Base-by-base conservation (phyloP, 106 monocot genomes). In the Acorus gramineus region DNA sequence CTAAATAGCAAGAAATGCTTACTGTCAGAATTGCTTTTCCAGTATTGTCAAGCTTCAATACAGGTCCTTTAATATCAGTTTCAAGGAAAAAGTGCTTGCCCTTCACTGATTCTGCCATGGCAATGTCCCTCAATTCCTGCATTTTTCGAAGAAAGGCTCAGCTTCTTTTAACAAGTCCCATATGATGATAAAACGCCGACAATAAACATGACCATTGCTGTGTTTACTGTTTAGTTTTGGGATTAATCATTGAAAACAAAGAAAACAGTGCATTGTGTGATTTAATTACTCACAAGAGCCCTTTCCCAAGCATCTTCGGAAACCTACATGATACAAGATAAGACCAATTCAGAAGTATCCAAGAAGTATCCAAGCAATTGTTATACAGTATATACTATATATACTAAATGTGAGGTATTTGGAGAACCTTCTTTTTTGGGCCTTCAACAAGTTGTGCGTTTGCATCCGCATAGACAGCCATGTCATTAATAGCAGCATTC, bases 1-100 rank as follows among this genome's bases (percentile, higher is more conserved):
- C 28, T 28, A 28, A 28, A 28, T 28, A 28, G 28, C 28, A 28
- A 28, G 28, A 28, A 28, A 13, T 58, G 79, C 89, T 80, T 49
- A 95, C 94, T 47, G 84, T 90, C 28, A 95, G 63, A 56, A 80
- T 90, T 54, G 94, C 84, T 73, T 90, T 96, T 48, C 95, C 95
- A 9, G 95, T 90, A 48, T 90, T 86, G 69, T 90, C 90, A 66
- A 90, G 84, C 66, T 96, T 96, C 61, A 87, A 55, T 57, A 86
- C 84, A n/a, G 95, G 90, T 28, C 95, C 95, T 84, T 85, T 96
- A n/a, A 96, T 85, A 74, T 96, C 90, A 56, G 80, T 62, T 78
- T 28, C 28, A 28, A 28, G 28, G 28, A 28, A 28, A 28, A 28
- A 28, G 28, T 28, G 28, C 28, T 28, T 28, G 28, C 28, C 28